Base-by-base conservation (phyloP, 768 basidiomycete species). In the Naematelia encephala region DNA sequence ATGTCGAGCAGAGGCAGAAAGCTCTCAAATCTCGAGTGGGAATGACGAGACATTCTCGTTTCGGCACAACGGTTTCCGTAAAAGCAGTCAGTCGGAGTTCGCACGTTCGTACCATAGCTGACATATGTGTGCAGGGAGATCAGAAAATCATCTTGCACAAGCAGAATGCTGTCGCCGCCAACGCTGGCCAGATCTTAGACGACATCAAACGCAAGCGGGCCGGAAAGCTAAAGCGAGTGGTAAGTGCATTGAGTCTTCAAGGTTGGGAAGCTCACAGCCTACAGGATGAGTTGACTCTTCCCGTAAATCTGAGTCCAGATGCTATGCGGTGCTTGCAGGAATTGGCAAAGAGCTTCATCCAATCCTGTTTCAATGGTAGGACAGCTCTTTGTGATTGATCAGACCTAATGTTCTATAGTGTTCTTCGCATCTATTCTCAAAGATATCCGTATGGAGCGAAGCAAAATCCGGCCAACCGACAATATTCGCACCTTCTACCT, bases 391-490 rank as follows among this genome's bases (percentile, higher is more conserved):
- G 34, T 14, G 2, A 14, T 16, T 28, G 10, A 10, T 34, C 10
- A 30, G 4, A 3, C 23, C 25, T 47, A 21, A 19, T 34, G n/a
- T n/a, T 2, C 3, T 19, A 16, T 19, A 96, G 91, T 85, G n/a
- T 93, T 98, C 79, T 83, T 98, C 50, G 79, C 84, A 14, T 85
- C 85, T 2, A 80, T 98, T 29, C 80, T 98, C 61, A 93, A 88
- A 78, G 96, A 98, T 72, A 97, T 99, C 75, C 85, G 87, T 59
- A 89, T 89, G 60, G 90, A 98, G 78, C 83, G 92, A 46, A 82
- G 87, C 54, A 92, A 93, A 77, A 86, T 99, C 62, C 87, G 87
- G n/a, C 91, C 96, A 71, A 90, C 91, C 67, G 96, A 98, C 74
- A 87, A 93, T 70, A 83, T 93, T 56, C 86, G 96, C 5, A 81